Evolutionary conservation across 345 rosid species (phyloP), one percentile per base, ranked within the genome.

Genomic region (Salix viminalis): DNA sequence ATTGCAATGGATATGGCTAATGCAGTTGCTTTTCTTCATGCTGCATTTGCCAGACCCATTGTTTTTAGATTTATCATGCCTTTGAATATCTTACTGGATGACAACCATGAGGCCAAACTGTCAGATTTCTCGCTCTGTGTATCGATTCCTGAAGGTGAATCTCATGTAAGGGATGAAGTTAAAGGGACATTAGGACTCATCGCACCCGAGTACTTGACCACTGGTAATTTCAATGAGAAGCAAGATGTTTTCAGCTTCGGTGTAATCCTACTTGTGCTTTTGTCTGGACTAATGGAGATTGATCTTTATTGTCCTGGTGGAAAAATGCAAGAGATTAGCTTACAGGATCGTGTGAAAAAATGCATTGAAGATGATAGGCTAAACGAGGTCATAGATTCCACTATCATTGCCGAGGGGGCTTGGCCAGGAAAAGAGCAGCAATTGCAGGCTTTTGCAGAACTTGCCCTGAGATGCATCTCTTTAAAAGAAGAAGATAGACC

Each of bases 61-160:
- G 52, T 73, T 21, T 70, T 65, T 13, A 44, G 79, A 70, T n/a
- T 70, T 16, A 39, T 80, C 8, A 50, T 73, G 10, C 18, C 50
- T 2, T 21, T 18, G 7, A 69, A 11, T 1, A 69, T 75, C 44
- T 34, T 80, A 3, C 50, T 78, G 39, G 60, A 71, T n/a, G 39
- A 48, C 19, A 5, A 75, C 23, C 26, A 72, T 58, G 52, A n/a
- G 9, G 71, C 75, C 21, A 78, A 80, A 73, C 18, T 85, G n/a
- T 11, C 65, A 6, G 75, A 80, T 61, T 82, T 76, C 39, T 62
- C 79, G 1, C 0, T 39, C 1, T 46, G 28, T 2, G 10, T 72
- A 13, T 36, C 79, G 15, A 72, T 80, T 69, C 87, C 85, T 4
- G 72, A 72, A 72, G 85, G 78, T 2, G 19, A 85, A 66, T 50